Base-by-base conservation (phyloP, 2,329 filamentous ascomycete species). In the Penicillium sumatraense region DNA sequence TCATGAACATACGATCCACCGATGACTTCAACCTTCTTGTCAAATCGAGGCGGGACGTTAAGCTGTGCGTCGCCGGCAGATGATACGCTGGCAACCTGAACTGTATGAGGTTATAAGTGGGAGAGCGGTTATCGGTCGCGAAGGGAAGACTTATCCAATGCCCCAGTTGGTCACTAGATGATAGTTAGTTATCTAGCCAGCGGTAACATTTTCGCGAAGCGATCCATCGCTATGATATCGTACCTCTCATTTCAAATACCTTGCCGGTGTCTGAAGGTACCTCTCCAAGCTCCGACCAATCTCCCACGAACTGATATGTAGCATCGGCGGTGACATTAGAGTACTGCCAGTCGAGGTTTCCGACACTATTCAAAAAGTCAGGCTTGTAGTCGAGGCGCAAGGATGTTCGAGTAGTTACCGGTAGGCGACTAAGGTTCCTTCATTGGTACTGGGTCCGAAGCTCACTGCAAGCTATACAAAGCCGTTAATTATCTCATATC, bases 321-420 rank as follows among this genome's bases (percentile, higher is more conserved):
- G 75, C 76, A 23, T 78, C 77, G 0, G 79, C 77, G 2, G 83
- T 86, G 42, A 87, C 79, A 62, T 87, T 87, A 29, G 83, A 84
- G 63, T 86, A 82, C 53, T 77, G 73, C 84, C 84, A 87, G 64
- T 86, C 84, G 48, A 83, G 77, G 3, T 82, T 83, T 36, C 77
- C 77, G 23, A 86, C 75, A n/a, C 83, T 80, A 40, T 51, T 52
- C 53, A 45, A 35, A 41, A 23, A 35, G 21, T 20, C 18, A 46
- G 51, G 33, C 16, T 29, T n/a, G 5, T 16, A 5, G 26, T 10
- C 14, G 16, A 9, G 14, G n/a, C 35, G 35, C 21, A n/a, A 3
- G 18, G 5, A 16, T 27, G 20, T 20, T 4, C 14, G 42, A 46
- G 11, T 21, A 35, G 49, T 24, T 64, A 71, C 69, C 68, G 61